Base-by-base conservation (phyloP, 352 stramenopile genomes). In the Phytophthora cactorum region DNA sequence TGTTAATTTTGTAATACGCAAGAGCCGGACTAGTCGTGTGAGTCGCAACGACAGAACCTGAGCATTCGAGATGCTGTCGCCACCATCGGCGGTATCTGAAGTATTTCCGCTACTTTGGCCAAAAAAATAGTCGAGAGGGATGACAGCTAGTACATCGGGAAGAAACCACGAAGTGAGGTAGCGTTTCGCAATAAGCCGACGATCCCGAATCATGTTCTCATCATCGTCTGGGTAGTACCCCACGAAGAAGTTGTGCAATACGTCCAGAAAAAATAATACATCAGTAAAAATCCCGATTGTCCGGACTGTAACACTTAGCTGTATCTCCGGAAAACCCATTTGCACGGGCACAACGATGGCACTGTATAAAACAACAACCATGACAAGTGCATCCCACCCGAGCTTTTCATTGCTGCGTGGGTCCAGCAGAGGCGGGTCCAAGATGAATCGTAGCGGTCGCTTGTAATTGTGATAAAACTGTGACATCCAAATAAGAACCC, bases 361-460 rank as follows among this genome's bases (percentile, higher is more conserved):
- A 15, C 82, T 91, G 60, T 94, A 94, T 2, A 94, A 67, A 14
- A 93, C 81, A 28, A 91, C 65, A 5, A 81, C 12, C 83, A 94
- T 94, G 55, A 93, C 72, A 36, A 94, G 56, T 32, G 78, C 72
- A 44, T 92, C 84, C 84, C 84, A 92, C 39, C 63, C 65, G 31
- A 92, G 70, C 54, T 89, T 91, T 5, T 52, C 61, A 11, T 78
- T 87, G 63, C 73, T 82, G 6, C 80, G 75, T 17, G 84, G 84
- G 31, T 92, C 82, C 5, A 92, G 47, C 5, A 92, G 52, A 1
- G 82, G 77, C 15, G 64, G 59, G 1, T 83, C 5, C 14, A 66
- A 68, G 1, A 86, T 49, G 17, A 60, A 81, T n/a, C 60, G 53
- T 2, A 85, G 27, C 12, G 63, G 52, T 0, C 71, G 66, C 31